Percentiles rank a stretch among this genome's conserved stretches.
Conservation (phyloP, 176 grass and related monocot species). For the Hyparrhenia diplandra region DNA sequence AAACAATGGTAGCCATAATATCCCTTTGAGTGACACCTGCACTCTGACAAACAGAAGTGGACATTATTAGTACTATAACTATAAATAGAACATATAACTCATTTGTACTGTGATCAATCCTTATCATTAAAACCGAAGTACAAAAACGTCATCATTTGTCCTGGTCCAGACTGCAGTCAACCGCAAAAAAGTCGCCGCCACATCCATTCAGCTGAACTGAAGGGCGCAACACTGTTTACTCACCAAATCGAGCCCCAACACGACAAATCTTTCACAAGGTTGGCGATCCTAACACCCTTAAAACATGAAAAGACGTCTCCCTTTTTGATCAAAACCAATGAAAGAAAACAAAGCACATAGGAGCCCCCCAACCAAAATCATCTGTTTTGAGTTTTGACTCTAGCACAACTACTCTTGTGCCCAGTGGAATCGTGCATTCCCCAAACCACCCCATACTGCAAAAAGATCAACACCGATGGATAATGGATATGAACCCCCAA, state of each 20-base stretch:
- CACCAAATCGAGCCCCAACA: neutral
- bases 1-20: neutral
- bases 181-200: neutral
- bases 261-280: neutral
- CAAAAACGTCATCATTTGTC: slow-evolving; percentile 2
- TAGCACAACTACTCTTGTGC: neutral
- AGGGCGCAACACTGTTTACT: neutral
- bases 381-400: neutral
- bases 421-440: slow-evolving; percentile 8
- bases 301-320: neutral
- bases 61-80: neutral
- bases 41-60: neutral
- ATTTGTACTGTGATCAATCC: neutral
- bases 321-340: neutral
- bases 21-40: neutral
- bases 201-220: neutral
- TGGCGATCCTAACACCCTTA: neutral
- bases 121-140: neutral
- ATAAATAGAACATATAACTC: neutral
- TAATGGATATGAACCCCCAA: neutral
- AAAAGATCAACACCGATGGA: neutral
- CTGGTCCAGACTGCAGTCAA: neutral
- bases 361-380: neutral
- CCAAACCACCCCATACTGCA: neutral
- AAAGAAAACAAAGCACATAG: neutral